Evolutionary conservation across 2,329 filamentous ascomycete genomes (phyloP).

Genomic region (Verticillium nubilum): DNA sequence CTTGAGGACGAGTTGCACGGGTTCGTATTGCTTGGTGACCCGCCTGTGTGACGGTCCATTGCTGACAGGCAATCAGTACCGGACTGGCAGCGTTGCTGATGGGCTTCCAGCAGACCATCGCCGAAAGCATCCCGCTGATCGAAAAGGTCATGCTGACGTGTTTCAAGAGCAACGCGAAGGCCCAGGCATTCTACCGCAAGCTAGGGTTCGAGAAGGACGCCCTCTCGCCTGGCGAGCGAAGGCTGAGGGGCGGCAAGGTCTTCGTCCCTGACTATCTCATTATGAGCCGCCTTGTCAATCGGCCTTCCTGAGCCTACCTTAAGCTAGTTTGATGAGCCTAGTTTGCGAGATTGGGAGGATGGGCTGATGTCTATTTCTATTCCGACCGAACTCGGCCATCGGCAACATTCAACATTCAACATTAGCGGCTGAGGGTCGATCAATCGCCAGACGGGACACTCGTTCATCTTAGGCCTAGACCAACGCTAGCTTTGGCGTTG

Average conservation of each 20-base stretch:
- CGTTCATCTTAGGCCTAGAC: not conserved
- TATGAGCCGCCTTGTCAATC: slow-evolving; percentile 40
- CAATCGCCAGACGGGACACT: not conserved
- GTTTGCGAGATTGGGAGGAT: not conserved
- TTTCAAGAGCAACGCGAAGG: slow-evolving; percentile 56
- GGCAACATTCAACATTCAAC: no score
- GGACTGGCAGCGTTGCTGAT: slow-evolving; percentile 61
- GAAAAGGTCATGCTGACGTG: slow-evolving; percentile 71
- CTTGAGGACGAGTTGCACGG: slow-evolving; percentile 51
- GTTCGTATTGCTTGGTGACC: slow-evolving; percentile 23
- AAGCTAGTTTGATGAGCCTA: no score
- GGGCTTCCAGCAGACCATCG: slow-evolving; percentile 46
- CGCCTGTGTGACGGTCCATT: not conserved
- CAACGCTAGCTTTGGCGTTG: not conserved
- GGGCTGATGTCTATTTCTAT: not conserved
- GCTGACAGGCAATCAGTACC: slow-evolving; percentile 33
- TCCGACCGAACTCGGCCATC: not conserved
- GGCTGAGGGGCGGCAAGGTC: slow-evolving; percentile 47
- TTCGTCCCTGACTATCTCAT: slow-evolving; percentile 55
- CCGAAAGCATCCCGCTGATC: slow-evolving; percentile 45
- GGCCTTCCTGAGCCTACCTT: not conserved
- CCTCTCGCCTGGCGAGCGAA: slow-evolving; percentile 47
- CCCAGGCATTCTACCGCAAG: slow-evolving; percentile 54
- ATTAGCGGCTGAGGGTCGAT: not conserved
- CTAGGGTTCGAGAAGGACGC: slow-evolving; percentile 53